Evolutionary conservation across 179 eudicot genomes (phyloP).

Genomic region (Patellifolia procumbens): DNA sequence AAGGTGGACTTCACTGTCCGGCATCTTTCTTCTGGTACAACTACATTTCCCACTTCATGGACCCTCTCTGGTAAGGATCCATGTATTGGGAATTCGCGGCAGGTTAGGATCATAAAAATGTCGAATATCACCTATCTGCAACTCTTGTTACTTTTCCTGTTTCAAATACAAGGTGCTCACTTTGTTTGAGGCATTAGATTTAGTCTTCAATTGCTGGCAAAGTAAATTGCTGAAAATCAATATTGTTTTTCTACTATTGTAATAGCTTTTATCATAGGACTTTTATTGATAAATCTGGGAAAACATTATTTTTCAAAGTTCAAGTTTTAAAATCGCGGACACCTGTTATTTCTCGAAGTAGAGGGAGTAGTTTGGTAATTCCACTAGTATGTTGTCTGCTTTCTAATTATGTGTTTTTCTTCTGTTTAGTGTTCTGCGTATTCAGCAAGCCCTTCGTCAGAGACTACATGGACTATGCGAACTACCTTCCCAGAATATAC

Average conservation of each 20-base stretch:
- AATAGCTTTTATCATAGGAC: no score
- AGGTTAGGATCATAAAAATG: conserved; percentile 40
- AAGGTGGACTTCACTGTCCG: conserved; percentile 97
- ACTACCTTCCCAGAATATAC: conserved; percentile 94
- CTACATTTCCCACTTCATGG: conserved; percentile 65
- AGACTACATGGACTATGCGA: conserved; percentile 94
- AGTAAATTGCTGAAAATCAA: no score
- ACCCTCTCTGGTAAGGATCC: conserved; percentile 58
- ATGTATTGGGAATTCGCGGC: conserved; percentile 60
- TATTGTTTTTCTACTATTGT: no score
- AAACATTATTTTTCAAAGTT: background rate
- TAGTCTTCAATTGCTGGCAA: no score
- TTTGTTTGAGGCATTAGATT: background rate
- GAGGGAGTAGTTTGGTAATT: background rate
- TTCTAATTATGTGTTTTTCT: conserved; percentile 21
- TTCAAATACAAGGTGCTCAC: background rate
- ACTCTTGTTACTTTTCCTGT: background rate
- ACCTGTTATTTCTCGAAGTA: background rate
- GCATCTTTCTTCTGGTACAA: conserved; percentile 76
- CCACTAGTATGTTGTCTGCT: background rate
- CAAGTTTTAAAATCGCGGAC: background rate
- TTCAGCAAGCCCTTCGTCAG: conserved; percentile 72
- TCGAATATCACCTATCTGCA: background rate
- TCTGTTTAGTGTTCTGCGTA: conserved; percentile 79
- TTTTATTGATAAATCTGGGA: background rate